A percentile compares a stretch with the other conserved stretches of the same genome.
These are phyloP conservation scores for Cryptococcus neoformans DNA, from an alignment of 1,284 basidiomycete species.

Conservation along the genomic window DNA sequence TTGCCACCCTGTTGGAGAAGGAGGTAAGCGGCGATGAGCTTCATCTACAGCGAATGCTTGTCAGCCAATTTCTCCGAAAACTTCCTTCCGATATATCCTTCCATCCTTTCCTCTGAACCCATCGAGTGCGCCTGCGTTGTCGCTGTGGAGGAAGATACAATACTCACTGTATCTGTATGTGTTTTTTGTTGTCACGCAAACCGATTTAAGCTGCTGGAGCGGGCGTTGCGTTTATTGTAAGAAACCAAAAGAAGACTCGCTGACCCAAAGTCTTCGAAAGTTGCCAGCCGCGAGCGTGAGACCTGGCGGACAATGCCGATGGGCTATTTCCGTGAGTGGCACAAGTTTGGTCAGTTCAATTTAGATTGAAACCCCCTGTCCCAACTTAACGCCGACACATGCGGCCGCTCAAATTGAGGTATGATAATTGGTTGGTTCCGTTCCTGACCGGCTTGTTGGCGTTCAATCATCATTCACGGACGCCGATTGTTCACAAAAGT, in stretches of 20 bases:
- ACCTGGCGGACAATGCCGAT: no score
- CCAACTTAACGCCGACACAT: no score
- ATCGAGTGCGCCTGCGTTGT: not conserved
- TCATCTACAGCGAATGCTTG: slow-evolving; percentile 63
- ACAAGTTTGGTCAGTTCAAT: no score
- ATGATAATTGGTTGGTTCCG: no score
- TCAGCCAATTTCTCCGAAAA: not conserved
- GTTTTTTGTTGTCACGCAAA: slow-evolving; percentile 38
- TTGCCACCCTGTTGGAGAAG: slow-evolving; percentile 97
- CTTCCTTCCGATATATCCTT: not conserved
- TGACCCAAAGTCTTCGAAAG: no score
- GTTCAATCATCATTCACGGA: no score
- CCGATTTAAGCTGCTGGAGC: slow-evolving; percentile 48
- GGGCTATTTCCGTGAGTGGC: no score
- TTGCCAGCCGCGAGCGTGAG: no score
- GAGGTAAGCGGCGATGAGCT: slow-evolving; percentile 96
- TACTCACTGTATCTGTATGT: slow-evolving; percentile 20
- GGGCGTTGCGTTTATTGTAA: slow-evolving; percentile 38
- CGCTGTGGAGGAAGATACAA: not conserved
- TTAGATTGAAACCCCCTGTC: no score
- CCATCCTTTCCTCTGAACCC: not conserved
- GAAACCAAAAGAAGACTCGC: not conserved
- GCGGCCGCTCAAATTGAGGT: no score
- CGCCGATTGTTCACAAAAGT: no score
- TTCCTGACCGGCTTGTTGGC: no score